phyloP scores from a whole-genome alignment of 352 stramenopile genomes.

The Blastocystis sp. region DNA sequence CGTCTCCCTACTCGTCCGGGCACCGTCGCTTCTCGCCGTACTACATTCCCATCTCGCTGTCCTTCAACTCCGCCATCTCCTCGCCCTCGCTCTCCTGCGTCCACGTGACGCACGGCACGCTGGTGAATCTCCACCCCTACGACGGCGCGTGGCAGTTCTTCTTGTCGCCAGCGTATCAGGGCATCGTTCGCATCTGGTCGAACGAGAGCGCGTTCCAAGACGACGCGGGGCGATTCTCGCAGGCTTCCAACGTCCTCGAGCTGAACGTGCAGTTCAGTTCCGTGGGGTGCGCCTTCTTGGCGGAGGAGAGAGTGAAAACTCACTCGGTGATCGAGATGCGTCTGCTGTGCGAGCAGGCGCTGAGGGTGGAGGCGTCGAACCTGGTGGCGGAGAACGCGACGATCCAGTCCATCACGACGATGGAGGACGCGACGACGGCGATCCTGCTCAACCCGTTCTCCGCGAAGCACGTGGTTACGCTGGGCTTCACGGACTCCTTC shows the following conservation, averaged over 20 bases:
- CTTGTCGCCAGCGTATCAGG: conserved; percentile 6
- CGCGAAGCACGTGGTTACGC: neutral
- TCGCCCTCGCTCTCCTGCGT: neutral
- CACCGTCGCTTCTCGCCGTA: neutral
- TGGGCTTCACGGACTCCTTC: neutral
- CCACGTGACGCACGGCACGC: conserved; percentile 3
- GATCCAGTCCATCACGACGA: neutral
- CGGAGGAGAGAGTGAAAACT: neutral
- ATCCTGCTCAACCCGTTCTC: neutral
- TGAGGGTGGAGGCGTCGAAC: neutral
- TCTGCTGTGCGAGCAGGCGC: conserved; percentile 9
- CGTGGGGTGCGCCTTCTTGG: neutral
- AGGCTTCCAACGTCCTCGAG: neutral
- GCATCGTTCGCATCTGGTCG: conserved; percentile 19
- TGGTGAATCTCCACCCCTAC: neutral
- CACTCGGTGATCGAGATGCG: neutral
- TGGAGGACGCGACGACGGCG: neutral
- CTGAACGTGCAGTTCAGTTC: neutral
- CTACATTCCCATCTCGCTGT: neutral
- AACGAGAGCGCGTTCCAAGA: conserved; percentile 3
- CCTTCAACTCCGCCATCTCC: neutral
- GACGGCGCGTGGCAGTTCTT: conserved; percentile 4
- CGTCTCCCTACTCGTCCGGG: neutral
- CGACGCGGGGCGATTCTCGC: neutral
- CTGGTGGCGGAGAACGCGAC: conserved; percentile 30